Evolutionary conservation across 2,329 filamentous ascomycete genomes (phyloP), one percentile per base, ranked within the genome.

Genomic region (Seiridium unicorne): DNA sequence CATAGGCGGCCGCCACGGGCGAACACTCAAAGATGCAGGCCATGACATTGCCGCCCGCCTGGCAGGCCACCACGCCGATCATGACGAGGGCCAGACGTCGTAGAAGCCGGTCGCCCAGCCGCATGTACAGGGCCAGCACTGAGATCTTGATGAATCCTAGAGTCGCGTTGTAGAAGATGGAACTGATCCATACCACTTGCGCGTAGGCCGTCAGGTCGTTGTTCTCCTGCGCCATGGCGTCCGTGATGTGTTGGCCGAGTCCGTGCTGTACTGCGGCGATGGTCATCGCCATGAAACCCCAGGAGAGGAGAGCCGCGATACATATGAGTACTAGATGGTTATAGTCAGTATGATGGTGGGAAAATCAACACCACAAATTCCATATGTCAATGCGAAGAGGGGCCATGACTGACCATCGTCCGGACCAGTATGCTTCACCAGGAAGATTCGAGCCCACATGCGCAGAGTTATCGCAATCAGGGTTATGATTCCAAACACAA

Each of bases 111-210:
- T 79, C 76, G 34, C 76, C 76, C 4, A 80, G 71, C 5, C 78
- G 74, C 58, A 73, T 76, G 65, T 81, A 81, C 42, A 81, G 74
- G 32, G 73, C 73, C 26, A 81, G 71, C 2, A 79, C 76, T 1
- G 79, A 81, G 35, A 76, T 71, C 65, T 82, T 82, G 68, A 81
- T 71, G 65, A 81, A 80, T 26, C 78, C 78, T 3, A 81, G 69
- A 40, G 70, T 73, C 44, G 78, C 74, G 31, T 80, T 77, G 64
- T 82, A 82, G 69, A 81, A 79, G 64, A 80, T 77, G 26, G 79
- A 78, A 62, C 72, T 79, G 48, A 75, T 67, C 75, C 79, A 81
- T 40, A 80, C 75, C 5, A 61, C 61, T 49, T 65, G 62, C 8
- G 44, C n/a, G 55, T 69, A 68, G 5, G 59, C 31, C 6, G 62